Evolutionary conservation across 1,284 basidiomycete species (phyloP), one percentile per base, ranked within the genome.

Genomic region (Salmacisia buchloeana): DNA sequence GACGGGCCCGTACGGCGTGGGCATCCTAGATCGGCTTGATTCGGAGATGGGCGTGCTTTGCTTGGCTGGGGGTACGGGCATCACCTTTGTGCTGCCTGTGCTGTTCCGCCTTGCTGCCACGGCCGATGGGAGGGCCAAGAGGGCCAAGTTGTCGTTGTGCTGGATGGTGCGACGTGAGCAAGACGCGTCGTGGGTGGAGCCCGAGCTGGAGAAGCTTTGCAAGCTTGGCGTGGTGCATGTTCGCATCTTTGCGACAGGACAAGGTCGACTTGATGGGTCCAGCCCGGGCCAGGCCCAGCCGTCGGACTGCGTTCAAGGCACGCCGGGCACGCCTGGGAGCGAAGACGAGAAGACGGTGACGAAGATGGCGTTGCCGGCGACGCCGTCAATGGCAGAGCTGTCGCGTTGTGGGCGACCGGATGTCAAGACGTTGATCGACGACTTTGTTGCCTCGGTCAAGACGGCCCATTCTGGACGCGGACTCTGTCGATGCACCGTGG

Each of bases 81-180:
- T 68, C 63, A 68, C 66, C 29, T 68, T 59, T 29, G 66, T 68
- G 9, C 58, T 68, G 1, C 66, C 66, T 18, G 60, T 63, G 21
- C 39, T 66, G n/a, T 29, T 62, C 34, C 63, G 62, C 43, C 63
- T 61, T 33, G 60, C 46, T 46, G 27, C 18, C 7, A 41, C n/a
- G 5, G 25, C n/a, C 5, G 41, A 29, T 2, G 6, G 12, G 6
- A 7, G 15, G 10, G 6, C 23, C 15, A 23, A 38, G 45, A 6
- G 18, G 21, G 9, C 36, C 18, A 58, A 38, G 29, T n/a, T 66
- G 4, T 5, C 34, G 31, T 64, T 67, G 2, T 38, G 66, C 12
- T 67, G 66, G 66, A 34, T 56, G 23, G 43, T 67, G 3, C 35
- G 66, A 2, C 39, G 41, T 7, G 43, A 9, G 2, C n/a, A 33